phyloP scores from a whole-genome alignment of 805 yeast species.

The Scheffersomyces amazonensis region DNA sequence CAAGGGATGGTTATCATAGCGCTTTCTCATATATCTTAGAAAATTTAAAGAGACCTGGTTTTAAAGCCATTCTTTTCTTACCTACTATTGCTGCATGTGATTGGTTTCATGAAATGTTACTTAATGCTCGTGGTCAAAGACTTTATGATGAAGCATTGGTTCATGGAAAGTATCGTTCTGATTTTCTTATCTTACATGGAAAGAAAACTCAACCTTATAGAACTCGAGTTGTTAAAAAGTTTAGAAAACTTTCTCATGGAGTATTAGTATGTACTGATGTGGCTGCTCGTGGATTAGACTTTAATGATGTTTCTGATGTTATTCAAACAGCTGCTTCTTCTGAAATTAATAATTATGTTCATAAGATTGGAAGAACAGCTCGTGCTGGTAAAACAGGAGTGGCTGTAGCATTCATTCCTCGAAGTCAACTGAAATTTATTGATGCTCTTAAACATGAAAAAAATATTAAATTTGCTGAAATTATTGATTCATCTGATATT shows the following conservation, averaged over 20 bases:
- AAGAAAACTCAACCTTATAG: slow-evolving; percentile 68
- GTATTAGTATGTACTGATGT: slow-evolving; percentile 85
- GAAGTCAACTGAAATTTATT: slow-evolving; percentile 56
- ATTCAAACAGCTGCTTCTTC: slow-evolving; percentile 77
- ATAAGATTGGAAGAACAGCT: slow-evolving; percentile 95
- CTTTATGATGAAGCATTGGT: slow-evolving; percentile 11
- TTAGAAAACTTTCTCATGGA: slow-evolving; percentile 47
- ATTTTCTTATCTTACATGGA: slow-evolving; percentile 57
- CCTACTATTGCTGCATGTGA: slow-evolving; percentile 75
- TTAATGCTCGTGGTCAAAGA: slow-evolving; percentile 9
- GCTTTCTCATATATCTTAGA: slow-evolving; percentile 49
- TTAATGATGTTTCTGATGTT: slow-evolving; percentile 83
- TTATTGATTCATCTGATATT: slow-evolving; percentile 33
- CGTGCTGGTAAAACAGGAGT: slow-evolving; percentile 83
- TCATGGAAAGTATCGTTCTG: slow-evolving; percentile 18
- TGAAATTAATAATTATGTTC: slow-evolving; percentile 78
- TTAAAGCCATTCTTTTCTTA: slow-evolving; percentile 80
- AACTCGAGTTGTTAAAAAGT: slow-evolving; percentile 53
- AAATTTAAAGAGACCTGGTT: slow-evolving; percentile 37
- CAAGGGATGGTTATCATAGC: slow-evolving; percentile 59
- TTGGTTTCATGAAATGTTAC: slow-evolving; percentile 46
- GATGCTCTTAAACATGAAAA: slow-evolving; percentile 44
- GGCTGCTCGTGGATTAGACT: slow-evolving; percentile 96
- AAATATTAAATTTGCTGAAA: slow-evolving; percentile 53
- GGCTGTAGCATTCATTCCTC: slow-evolving; percentile 58